These are phyloP conservation scores for Aspergillus japonicus DNA, from an alignment of 2,329 filamentous ascomycete species.

Conservation along the genomic window DNA sequence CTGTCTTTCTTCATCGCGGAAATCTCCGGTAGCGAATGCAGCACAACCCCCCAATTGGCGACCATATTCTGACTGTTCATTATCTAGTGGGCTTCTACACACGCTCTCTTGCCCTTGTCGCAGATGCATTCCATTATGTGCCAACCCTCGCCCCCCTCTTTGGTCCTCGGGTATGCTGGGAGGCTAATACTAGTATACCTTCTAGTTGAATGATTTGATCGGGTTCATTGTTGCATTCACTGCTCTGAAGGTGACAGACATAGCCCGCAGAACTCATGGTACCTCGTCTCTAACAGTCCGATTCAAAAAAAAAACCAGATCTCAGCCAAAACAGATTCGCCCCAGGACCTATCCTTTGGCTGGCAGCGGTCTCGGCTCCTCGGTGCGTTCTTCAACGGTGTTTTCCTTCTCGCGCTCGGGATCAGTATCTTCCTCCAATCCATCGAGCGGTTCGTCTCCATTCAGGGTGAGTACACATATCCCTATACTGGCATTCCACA, in stretches of 20 bases:
- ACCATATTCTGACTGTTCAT: not conserved
- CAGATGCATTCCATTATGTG: conserved; percentile 76
- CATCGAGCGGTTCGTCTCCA: too few species aligned
- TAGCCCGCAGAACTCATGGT: not conserved
- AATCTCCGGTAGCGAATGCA: conserved; percentile 12
- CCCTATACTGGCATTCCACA: too few species aligned
- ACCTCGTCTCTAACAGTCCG: too few species aligned
- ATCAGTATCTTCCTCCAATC: too few species aligned
- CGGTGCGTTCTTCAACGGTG: too few species aligned
- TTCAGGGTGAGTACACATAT: too few species aligned
- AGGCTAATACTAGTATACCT: not conserved
- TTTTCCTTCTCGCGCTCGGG: too few species aligned
- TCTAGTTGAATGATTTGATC: conserved; percentile 66
- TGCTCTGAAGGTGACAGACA: conserved; percentile 55
- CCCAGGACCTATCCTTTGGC: conserved; percentile 64
- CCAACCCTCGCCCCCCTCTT: too few species aligned
- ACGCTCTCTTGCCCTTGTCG: conserved; percentile 66
- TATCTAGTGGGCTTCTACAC: conserved; percentile 63
- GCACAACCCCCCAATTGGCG: not conserved
- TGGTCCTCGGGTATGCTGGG: conserved; percentile 24
- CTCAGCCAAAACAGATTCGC: conserved; percentile 58
- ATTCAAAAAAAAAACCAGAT: conserved; percentile 42
- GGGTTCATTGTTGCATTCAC: conserved; percentile 65
- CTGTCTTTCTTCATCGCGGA: conserved; percentile 22
- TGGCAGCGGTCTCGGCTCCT: conserved; percentile 45